Conservation (phyloP, 1,284 basidiomycete genomes). For the Agaricales sp. region DNA sequence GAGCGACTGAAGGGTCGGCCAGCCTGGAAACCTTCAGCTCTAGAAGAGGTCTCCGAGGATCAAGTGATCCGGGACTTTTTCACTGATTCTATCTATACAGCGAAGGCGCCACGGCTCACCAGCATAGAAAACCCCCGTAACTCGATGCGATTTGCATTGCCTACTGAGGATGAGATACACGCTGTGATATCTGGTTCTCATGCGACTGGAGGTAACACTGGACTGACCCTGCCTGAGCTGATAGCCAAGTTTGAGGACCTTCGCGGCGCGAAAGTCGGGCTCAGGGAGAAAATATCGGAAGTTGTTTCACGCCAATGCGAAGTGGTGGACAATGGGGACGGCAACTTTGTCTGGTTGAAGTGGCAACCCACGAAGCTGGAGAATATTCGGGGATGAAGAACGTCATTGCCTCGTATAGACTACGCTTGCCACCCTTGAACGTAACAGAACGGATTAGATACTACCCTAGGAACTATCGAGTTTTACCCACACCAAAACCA, state of each 20-base stretch:
- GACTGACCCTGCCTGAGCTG: constrained; percentile 50
- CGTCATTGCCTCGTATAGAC: not conserved
- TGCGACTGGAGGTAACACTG: constrained; percentile 43
- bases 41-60: constrained; percentile 47
- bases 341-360: constrained; percentile 44
- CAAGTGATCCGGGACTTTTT: constrained; percentile 51
- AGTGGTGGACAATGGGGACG: constrained; percentile 43
- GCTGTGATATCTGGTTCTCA: constrained; percentile 50
- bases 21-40: constrained; percentile 52
- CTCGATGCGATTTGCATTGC: constrained; percentile 51
- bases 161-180: constrained; percentile 58
- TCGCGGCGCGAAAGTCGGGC: constrained; percentile 29
- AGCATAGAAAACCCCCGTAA: constrained; percentile 30
- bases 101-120: constrained; percentile 36
- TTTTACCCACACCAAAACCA: too few relatives aligned
- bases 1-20: constrained; percentile 47
- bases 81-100: constrained; percentile 34
- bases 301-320: constrained; percentile 55
- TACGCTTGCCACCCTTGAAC: too few relatives aligned
- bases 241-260: constrained; percentile 38
- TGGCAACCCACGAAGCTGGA: constrained; percentile 35
- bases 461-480: too few relatives aligned
- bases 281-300: constrained; percentile 66
- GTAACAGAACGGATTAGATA: too few relatives aligned
- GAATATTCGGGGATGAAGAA: not conserved